A percentile compares a stretch with the other conserved stretches of the same genome.
phyloP scores from a whole-genome alignment of 2,329 filamentous ascomycete genomes.

The Phoma sp. region DNA sequence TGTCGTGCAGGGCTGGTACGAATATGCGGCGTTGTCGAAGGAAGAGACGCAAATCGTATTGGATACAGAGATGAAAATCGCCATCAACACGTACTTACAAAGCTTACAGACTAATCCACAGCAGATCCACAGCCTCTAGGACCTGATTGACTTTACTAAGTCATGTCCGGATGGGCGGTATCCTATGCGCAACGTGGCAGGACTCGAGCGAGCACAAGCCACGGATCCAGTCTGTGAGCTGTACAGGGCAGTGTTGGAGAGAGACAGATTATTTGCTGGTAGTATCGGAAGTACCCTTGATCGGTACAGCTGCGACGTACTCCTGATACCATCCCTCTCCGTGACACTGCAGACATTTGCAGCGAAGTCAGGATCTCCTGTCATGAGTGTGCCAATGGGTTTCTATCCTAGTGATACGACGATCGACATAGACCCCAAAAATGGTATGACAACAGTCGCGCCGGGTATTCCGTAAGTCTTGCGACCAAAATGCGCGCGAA shows the following conservation, averaged over 20 bases:
- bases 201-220: conserved; percentile 36
- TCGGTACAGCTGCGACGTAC: conserved; percentile 62
- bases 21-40: conserved; percentile 51
- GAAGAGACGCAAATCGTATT: conserved; percentile 50
- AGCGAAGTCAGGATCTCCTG: conserved; percentile 57
- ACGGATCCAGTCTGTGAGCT: conserved; percentile 53
- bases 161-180: conserved; percentile 61
- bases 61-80: conserved; percentile 63
- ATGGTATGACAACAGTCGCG: conserved; percentile 57
- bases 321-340: conserved; percentile 64
- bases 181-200: conserved; percentile 61
- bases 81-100: conserved; percentile 63
- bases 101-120: conserved; percentile 63
- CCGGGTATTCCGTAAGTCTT: conserved; percentile 58
- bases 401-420: conserved; percentile 56
- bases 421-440: conserved; percentile 50
- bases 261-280: conserved; percentile 59
- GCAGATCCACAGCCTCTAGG: conserved; percentile 58
- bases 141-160: conserved; percentile 63
- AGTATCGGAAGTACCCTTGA: conserved; percentile 65
- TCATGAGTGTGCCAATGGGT: conserved; percentile 67
- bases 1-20: conserved; percentile 48
- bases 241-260: conserved; percentile 62
- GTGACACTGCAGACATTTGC: conserved; percentile 51
- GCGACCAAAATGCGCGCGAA: background rate